These are phyloP conservation scores for Aspergillus sp. DNA, from an alignment of 2,329 filamentous ascomycete genomes.

Conservation along the genomic window DNA sequence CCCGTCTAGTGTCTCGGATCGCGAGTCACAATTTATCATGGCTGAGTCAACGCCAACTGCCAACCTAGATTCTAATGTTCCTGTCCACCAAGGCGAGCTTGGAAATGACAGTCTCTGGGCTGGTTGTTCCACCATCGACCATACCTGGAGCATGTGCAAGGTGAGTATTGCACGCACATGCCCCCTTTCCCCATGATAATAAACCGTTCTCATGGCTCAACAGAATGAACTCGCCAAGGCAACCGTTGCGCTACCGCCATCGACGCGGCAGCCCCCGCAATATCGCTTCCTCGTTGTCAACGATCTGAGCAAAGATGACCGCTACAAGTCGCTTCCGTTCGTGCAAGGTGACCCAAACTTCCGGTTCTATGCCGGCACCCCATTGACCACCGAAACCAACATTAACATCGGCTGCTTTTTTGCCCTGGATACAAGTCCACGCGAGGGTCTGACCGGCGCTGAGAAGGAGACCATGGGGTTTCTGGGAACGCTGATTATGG, in stretches of 20 bases:
- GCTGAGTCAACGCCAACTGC: slow-evolving; percentile 42
- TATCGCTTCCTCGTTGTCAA: slow-evolving; percentile 28
- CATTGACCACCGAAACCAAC: slow-evolving; percentile 50
- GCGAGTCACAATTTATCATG: slow-evolving; percentile 42
- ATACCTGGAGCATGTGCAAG: slow-evolving; percentile 26
- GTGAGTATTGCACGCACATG: slow-evolving; percentile 13
- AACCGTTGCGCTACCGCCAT: slow-evolving; percentile 26
- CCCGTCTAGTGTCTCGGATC: slow-evolving; percentile 36
- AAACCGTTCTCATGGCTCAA: background rate
- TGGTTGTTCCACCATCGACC: slow-evolving; percentile 27
- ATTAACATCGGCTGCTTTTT: slow-evolving; percentile 54
- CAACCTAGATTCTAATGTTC: background rate
- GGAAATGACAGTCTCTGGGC: slow-evolving; percentile 18
- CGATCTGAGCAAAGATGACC: slow-evolving; percentile 33
- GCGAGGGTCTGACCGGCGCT: slow-evolving; percentile 35
- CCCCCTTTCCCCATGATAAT: too few species aligned
- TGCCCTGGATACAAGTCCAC: slow-evolving; percentile 51
- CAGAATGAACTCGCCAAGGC: slow-evolving; percentile 16
- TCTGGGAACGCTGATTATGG: slow-evolving; percentile 49
- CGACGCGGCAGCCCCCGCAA: slow-evolving; percentile 13
- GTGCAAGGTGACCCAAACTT: slow-evolving; percentile 28
- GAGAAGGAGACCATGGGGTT: slow-evolving; percentile 48
- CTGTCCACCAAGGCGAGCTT: too few species aligned
- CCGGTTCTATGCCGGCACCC: slow-evolving; percentile 52
- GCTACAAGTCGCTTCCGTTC: slow-evolving; percentile 30